phyloP scores from a whole-genome alignment of 495 filamentous ascomycete species.

The Choiromyces venosus region DNA sequence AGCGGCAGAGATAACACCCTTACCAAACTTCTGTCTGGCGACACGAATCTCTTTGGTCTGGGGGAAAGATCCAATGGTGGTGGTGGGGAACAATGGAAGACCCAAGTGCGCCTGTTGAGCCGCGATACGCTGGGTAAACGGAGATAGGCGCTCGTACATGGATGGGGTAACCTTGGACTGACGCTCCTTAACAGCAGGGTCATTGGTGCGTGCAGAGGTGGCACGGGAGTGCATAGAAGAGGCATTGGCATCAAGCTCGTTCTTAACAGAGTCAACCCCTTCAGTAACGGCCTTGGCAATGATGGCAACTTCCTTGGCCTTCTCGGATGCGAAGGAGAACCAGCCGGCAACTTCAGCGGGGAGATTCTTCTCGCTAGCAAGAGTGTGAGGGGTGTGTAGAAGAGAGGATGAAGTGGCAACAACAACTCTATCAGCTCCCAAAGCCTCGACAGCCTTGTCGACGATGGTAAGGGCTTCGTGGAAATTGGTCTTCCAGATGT shows the following conservation, averaged over 20 bases:
- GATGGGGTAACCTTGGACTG: constrained; percentile 76
- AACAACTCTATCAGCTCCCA: constrained; percentile 92
- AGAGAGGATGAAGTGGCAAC: constrained; percentile 95
- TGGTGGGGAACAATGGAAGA: constrained; percentile 95
- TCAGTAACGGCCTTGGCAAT: constrained; percentile 95
- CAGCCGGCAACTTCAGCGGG: constrained; percentile 86
- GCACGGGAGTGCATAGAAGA: constrained; percentile 82
- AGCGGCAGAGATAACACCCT: constrained; percentile 84
- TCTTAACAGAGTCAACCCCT: constrained; percentile 75
- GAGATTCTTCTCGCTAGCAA: constrained; percentile 95
- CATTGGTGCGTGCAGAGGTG: constrained; percentile 88
- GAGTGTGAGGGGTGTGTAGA: constrained; percentile 94
- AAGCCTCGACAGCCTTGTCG: constrained; percentile 81
- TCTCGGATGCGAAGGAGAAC: constrained; percentile 98
- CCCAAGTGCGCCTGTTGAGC: constrained; percentile 81
- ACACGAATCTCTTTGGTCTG: constrained; percentile 98
- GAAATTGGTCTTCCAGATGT: constrained; percentile 99
- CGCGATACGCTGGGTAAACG: constrained; percentile 73
- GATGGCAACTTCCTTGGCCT: constrained; percentile 80
- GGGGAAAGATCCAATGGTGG: constrained; percentile 98
- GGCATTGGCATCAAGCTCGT: constrained; percentile 87
- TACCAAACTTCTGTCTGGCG: constrained; percentile 93
- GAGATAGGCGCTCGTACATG: constrained; percentile 85
- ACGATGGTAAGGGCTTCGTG: constrained; percentile 80
- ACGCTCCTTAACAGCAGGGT: constrained; percentile 90